Evolutionary conservation across 768 basidiomycete species (phyloP), one percentile per base, ranked within the genome.

Genomic region (Rhizopogon roseolus): DNA sequence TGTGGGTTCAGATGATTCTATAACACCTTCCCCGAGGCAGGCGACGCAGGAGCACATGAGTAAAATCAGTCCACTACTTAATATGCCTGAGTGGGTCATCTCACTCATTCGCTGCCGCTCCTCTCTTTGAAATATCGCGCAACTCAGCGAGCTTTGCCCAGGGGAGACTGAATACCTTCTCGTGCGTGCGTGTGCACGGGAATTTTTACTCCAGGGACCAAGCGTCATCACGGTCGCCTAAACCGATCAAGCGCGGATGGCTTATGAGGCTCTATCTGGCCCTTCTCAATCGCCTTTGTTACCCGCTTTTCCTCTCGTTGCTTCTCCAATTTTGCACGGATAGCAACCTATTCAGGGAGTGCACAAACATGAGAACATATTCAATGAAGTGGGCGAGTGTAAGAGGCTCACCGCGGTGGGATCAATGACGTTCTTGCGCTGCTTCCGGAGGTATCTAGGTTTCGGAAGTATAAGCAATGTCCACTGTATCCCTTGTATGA

Each of bases 361-460:
- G 19, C 19, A 32, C 29, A 19, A 4, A 49, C 8, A 10, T 42
- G 50, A 36, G 40, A 16, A 39, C 19, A 22, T 0, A 3, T 49
- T 1, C 49, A 34, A 45, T 1, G 14, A 25, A 41, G 9, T 2
- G 61, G 51, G 61, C 28, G 32, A 28, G 11, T 6, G 5, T 39
- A 14, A 8, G 28, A 43, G 13, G 73, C 80, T 52, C 52, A 90
- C 88, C 22, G 81, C 77, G 22, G 80, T 77, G 22, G 92, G 91
- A 66, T 98, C 94, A 57, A 98, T 82, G 45, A 98, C 90, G 63
- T 98, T 97, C 76, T 95, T 93, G 66, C 92, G 83, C 70, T 96
- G 90, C 75, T 94, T 97, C 62, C 90, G 80, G 57, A 97, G 68
- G 67, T 84, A 89, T 43, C 80, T 82, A 49, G 27, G 13, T 46